phyloP scores from a whole-genome alignment of 257 asterid genomes.

The Rhazya stricta region DNA sequence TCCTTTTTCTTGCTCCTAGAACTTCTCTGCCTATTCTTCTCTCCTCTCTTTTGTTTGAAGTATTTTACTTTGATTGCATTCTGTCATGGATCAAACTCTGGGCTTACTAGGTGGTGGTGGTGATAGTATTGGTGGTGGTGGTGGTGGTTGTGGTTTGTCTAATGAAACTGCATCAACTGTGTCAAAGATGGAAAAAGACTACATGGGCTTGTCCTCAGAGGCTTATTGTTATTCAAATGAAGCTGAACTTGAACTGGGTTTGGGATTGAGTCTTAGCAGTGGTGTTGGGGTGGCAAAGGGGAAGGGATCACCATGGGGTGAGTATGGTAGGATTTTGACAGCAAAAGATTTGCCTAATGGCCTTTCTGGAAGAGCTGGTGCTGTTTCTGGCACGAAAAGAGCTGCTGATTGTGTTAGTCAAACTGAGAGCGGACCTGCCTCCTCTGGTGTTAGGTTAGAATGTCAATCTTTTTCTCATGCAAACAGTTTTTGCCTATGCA shows the following conservation, averaged over 20 bases:
- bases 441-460: constrained; percentile 54
- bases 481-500: background rate
- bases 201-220: constrained; percentile 28
- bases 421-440: constrained; percentile 38
- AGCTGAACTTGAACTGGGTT: constrained; percentile 61
- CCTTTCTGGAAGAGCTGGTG: constrained; percentile 32
- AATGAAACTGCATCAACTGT: constrained; percentile 12
- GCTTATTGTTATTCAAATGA: constrained; percentile 26
- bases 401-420: constrained; percentile 31
- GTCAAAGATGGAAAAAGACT: constrained; percentile 19
- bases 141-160: constrained; percentile 7
- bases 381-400: constrained; percentile 37
- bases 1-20: constrained; percentile 11
- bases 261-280: constrained; percentile 55
- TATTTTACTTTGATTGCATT: constrained; percentile 1
- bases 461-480: background rate
- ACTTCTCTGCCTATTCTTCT: constrained; percentile 10
- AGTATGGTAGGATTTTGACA: constrained; percentile 66
- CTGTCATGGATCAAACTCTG: constrained; percentile 52
- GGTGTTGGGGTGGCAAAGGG: constrained; percentile 19
- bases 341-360: constrained; percentile 74
- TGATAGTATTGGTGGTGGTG: background rate
- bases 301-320: constrained; percentile 35
- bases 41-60: background rate
- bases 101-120: constrained; percentile 30